phyloP scores from a whole-genome alignment of 2,329 filamentous ascomycete genomes.

The Phaeosphaeriaceae sp. region DNA sequence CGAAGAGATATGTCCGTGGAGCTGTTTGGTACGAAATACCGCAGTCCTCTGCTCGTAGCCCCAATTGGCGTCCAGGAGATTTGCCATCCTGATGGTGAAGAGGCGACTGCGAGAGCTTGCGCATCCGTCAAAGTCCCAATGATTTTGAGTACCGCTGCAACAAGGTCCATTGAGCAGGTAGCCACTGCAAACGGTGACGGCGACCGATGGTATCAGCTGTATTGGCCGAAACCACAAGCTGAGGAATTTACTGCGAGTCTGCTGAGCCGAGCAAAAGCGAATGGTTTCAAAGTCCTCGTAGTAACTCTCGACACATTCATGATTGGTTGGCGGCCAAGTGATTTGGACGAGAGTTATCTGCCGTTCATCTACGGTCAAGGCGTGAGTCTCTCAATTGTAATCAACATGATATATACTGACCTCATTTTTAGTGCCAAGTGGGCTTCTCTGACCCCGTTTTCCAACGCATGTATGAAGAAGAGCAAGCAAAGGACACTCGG shows the following conservation, averaged over 20 bases:
- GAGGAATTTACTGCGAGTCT: slow-evolving; percentile 71
- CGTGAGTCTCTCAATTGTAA: background rate
- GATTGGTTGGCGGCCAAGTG: slow-evolving; percentile 72
- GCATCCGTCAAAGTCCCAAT: slow-evolving; percentile 68
- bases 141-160: slow-evolving; percentile 70
- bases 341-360: slow-evolving; percentile 68
- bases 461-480: slow-evolving; percentile 40
- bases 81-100: slow-evolving; percentile 70
- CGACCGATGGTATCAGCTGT: slow-evolving; percentile 75
- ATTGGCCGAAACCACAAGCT: slow-evolving; percentile 72
- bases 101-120: slow-evolving; percentile 69
- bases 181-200: slow-evolving; percentile 64
- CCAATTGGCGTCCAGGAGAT: slow-evolving; percentile 74
- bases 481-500: slow-evolving; percentile 40
- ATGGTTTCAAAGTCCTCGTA: slow-evolving; percentile 70
- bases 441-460: slow-evolving; percentile 48
- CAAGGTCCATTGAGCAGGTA: slow-evolving; percentile 70
- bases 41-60: slow-evolving; percentile 66
- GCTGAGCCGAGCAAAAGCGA: slow-evolving; percentile 65
- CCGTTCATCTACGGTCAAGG: slow-evolving; percentile 60
- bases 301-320: slow-evolving; percentile 77
- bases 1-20: slow-evolving; percentile 37
- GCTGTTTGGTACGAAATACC: slow-evolving; percentile 53
- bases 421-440: slow-evolving; percentile 27
- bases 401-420: background rate